Percentiles rank a stretch among this genome's conserved stretches.
Conservation (phyloP, 2,329 filamentous ascomycete genomes). For the Triangularia setosa region DNA sequence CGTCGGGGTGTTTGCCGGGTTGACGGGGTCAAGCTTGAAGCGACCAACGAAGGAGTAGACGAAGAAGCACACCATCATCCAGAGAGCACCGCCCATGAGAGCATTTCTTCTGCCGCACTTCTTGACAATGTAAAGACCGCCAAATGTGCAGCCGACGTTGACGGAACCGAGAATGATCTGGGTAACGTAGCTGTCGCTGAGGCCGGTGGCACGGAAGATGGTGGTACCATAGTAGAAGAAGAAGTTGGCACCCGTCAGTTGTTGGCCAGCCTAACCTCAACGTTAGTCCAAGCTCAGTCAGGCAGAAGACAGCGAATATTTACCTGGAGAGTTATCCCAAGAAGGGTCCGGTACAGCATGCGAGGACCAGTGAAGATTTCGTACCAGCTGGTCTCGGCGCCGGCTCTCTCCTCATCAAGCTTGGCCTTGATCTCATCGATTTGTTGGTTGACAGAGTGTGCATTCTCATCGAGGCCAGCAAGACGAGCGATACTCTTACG, state of each 20-base stretch:
- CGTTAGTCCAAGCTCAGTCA: conserved; percentile 42
- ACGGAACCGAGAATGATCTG: conserved; percentile 66
- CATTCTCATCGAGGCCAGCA: conserved; percentile 42
- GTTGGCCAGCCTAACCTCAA: conserved; percentile 59
- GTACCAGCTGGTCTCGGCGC: conserved; percentile 44
- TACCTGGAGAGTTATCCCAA: conserved; percentile 62
- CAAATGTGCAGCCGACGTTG: conserved; percentile 65
- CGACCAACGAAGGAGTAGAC: conserved; percentile 59
- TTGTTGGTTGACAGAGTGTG: conserved; percentile 44
- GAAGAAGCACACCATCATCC: conserved; percentile 64
- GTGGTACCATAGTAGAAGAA: conserved; percentile 64
- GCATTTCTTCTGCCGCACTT: conserved; percentile 65
- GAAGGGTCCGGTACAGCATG: conserved; percentile 56
- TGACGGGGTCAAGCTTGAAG: conserved; percentile 37
- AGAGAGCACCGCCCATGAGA: conserved; percentile 63
- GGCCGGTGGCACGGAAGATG: conserved; percentile 64
- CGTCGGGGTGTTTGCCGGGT: conserved; percentile 46
- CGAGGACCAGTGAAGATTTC: conserved; percentile 59
- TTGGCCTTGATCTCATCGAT: conserved; percentile 53
- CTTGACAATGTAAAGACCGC: conserved; percentile 65
- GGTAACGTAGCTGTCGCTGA: conserved; percentile 62
- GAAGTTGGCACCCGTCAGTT: conserved; percentile 50
- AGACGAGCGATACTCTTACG: conserved; percentile 45
- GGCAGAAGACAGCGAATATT: conserved; percentile 54
- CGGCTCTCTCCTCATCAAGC: conserved; percentile 46